phyloP scores from a whole-genome alignment of 1,284 basidiomycete species.

The Malassezia psittaci region DNA sequence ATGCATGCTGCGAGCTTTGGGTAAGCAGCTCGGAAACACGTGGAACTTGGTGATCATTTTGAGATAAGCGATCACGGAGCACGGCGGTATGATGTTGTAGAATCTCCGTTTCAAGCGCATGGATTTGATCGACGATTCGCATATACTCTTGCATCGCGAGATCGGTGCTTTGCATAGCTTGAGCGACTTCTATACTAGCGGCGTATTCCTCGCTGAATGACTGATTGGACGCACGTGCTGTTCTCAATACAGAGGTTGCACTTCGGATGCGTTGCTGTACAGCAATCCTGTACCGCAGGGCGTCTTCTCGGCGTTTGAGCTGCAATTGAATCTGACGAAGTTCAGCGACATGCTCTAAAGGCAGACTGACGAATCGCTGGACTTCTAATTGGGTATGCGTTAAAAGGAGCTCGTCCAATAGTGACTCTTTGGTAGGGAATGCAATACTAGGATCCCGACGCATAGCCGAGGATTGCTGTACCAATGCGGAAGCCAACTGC shows the following conservation, averaged over 20 bases:
- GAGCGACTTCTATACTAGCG: neutral
- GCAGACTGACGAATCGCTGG: constrained; percentile 6
- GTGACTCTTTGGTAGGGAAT: neutral
- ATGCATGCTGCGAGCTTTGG: neutral
- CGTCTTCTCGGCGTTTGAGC: neutral
- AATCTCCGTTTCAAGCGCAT: neutral
- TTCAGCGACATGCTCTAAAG: constrained; percentile 10
- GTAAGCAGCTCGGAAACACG: neutral
- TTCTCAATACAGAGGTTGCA: constrained; percentile 5
- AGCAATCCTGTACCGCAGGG: constrained; percentile 2
- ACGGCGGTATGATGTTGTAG: constrained; percentile 14
- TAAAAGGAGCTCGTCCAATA: constrained; percentile 1
- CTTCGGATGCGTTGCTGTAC: constrained; percentile 13
- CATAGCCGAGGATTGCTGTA: neutral
- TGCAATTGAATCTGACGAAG: neutral
- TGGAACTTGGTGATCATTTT: neutral
- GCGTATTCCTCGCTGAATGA: neutral
- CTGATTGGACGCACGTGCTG: neutral
- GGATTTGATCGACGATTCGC: neutral
- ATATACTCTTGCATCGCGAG: constrained; percentile 4
- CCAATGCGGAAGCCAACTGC: neutral
- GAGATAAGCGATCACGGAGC: constrained; percentile 1
- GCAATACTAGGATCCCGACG: neutral
- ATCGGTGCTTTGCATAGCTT: constrained; percentile 12
- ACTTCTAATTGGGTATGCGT: constrained; percentile 14